Percentiles rank a stretch among this genome's conserved stretches.
phyloP scores from a whole-genome alignment of 1,284 basidiomycete species.

The Rhodotorula mucilaginosa region DNA sequence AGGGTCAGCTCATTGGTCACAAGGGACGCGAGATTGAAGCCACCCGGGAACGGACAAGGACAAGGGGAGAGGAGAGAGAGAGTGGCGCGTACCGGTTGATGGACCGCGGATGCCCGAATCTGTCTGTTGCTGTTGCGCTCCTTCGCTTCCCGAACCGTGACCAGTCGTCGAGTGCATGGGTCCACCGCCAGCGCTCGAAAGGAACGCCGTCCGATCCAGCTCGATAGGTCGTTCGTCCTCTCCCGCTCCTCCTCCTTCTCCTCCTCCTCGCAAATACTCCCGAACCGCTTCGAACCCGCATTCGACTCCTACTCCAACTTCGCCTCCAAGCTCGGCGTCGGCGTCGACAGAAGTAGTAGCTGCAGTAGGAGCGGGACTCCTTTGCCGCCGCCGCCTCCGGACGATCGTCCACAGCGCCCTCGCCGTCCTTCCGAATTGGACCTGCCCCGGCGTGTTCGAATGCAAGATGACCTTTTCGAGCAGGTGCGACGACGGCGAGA shows the following conservation, averaged over 20 bases:
- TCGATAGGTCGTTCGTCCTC: conserved; percentile 40
- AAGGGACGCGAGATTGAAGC: too few relatives aligned
- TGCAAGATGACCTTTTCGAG: conserved; percentile 44
- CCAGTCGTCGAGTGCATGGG: too few relatives aligned
- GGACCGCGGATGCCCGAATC: conserved; percentile 26
- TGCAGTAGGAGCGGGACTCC: too few relatives aligned
- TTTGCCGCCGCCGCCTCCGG: too few relatives aligned
- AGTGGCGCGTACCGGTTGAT: conserved; percentile 36
- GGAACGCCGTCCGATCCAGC: conserved; percentile 42
- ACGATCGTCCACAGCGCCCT: conserved; percentile 35
- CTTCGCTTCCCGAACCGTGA: conserved; percentile 4
- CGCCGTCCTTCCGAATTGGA: conserved; percentile 43
- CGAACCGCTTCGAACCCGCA: background rate
- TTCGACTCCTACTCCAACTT: background rate
- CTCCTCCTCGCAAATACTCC: background rate
- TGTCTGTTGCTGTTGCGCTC: background rate
- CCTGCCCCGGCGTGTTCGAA: conserved; percentile 45
- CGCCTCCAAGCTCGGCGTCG: background rate
- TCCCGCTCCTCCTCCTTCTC: background rate
- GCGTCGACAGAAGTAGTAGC: too few relatives aligned
- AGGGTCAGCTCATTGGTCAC: too few relatives aligned
- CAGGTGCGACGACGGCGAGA: conserved; percentile 19
- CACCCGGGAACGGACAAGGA: too few relatives aligned
- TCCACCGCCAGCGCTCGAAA: conserved; percentile 3
- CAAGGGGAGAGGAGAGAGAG: background rate